These are phyloP conservation scores for Melanomma pulvis-pyrius DNA, from an alignment of 495 filamentous ascomycete genomes.

Conservation along the genomic window DNA sequence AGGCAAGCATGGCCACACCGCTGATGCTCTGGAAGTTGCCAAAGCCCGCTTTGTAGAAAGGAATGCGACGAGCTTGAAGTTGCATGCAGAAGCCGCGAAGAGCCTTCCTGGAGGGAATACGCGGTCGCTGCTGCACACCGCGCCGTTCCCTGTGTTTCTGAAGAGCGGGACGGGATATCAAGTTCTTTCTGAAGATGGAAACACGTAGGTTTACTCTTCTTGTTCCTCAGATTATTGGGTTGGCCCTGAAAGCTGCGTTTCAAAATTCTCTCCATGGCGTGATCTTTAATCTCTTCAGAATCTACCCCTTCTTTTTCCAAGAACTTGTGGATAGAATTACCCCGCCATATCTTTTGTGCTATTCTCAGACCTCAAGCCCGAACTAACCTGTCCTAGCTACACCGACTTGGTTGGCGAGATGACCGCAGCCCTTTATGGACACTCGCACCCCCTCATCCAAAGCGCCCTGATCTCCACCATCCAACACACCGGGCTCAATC, in stretches of 20 bases:
- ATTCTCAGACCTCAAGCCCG: slow-evolving; percentile 4
- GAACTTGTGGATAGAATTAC: too few relatives aligned
- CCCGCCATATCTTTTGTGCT: too few relatives aligned
- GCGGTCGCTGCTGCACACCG: slow-evolving; percentile 58
- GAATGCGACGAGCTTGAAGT: slow-evolving; percentile 18
- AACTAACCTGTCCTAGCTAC: slow-evolving; percentile 38
- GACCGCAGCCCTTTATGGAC: slow-evolving; percentile 59
- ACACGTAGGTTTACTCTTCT: slow-evolving; percentile 43
- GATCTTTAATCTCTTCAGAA: too few relatives aligned
- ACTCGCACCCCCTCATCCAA: slow-evolving; percentile 53
- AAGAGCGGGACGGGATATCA: slow-evolving; percentile 47
- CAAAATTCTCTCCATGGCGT: too few relatives aligned
- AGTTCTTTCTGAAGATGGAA: slow-evolving; percentile 47
- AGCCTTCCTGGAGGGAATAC: slow-evolving; percentile 65
- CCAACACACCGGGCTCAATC: slow-evolving; percentile 45
- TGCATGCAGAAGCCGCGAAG: slow-evolving; percentile 34
- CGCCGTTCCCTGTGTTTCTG: slow-evolving; percentile 58
- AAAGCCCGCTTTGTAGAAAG: slow-evolving; percentile 13
- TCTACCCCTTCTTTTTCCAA: too few relatives aligned
- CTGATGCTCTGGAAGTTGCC: slow-evolving; percentile 19
- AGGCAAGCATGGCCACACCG: neutral
- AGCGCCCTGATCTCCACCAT: slow-evolving; percentile 45
- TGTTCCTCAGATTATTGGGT: too few relatives aligned
- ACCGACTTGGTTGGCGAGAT: slow-evolving; percentile 57
- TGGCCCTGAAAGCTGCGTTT: too few relatives aligned